Evolutionary conservation across 78 protist genomes (phyloP), one percentile per base, ranked within the genome.

Genomic region (Guillardia theta): DNA sequence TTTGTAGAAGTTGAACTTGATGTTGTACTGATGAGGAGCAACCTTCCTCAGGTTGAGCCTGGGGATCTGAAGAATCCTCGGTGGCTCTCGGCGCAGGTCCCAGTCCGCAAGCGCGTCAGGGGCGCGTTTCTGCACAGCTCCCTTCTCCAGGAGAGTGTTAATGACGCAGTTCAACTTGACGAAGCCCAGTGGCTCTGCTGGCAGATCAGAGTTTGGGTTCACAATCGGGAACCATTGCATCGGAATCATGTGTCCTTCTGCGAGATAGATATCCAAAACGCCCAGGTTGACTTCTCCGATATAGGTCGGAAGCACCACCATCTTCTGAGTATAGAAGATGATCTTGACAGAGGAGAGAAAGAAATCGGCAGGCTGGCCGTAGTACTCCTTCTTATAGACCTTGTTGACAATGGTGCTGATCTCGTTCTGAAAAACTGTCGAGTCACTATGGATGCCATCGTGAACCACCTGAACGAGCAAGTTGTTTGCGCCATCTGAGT

Each of bases 161-260:
- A 70, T 70, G 33, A 70, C 37, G 41, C 87, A 70, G 41, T 70
- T 70, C 39, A 70, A 43, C 41, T 70, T 70, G 45, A 70, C 27
- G 87, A 70, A 70, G 0, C 90, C 90, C 37, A 78, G 90, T 36
- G 90, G 90, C 9, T 78, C 90, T 10, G 48, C 24, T 36, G 90
- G 90, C 10, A 78, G 48, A 43, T 78, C 90, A 30, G 43, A 12
- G 9, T 78, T 36, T 0, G 90, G 90, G 9, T 78, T n/a, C 18
- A 78, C 90, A 4, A 78, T 22, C 18, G 90, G 50, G 3, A 78
- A 43, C 90, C 90, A 78, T 0, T 18, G 39, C 50, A 37, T 43
- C 45, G 90, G 90, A 37, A 78, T 18, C 48, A 78, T 78, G 9
- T 78, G 90, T 18, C 44, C 44, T 5, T 78, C 90, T 3, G 43